Percentiles rank a stretch among this genome's conserved stretches.
Evolutionary conservation across 768 basidiomycete genomes (phyloP).

Genomic region (Lentinula boryana): DNA sequence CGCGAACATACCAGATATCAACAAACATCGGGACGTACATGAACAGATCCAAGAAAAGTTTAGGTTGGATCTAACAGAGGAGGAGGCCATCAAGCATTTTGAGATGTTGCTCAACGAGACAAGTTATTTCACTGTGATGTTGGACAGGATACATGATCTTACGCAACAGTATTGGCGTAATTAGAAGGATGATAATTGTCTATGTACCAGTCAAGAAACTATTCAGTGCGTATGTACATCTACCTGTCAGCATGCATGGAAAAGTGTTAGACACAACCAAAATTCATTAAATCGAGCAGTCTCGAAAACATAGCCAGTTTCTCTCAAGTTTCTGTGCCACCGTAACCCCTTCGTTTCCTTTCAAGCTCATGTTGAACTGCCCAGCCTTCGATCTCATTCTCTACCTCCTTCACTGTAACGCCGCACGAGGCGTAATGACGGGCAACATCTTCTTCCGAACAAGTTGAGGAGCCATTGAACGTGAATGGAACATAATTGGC

Average conservation of each 20-base stretch:
- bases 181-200: constrained; percentile 21
- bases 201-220: not conserved
- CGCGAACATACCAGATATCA: constrained; percentile 94
- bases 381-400: not conserved
- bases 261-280: too few relatives aligned
- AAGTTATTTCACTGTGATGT: constrained; percentile 85
- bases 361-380: not conserved
- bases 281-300: too few relatives aligned
- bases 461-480: not conserved
- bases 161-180: constrained; percentile 82
- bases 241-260: too few relatives aligned
- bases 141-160: constrained; percentile 90
- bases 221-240: too few relatives aligned
- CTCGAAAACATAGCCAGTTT: too few relatives aligned
- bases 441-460: not conserved
- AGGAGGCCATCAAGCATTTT: constrained; percentile 96
- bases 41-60: constrained; percentile 97
- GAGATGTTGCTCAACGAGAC: constrained; percentile 92
- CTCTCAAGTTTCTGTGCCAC: too few relatives aligned
- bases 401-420: not conserved
- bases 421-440: constrained; percentile 5
- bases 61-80: constrained; percentile 87
- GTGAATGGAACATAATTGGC: not conserved
- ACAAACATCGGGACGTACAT: constrained; percentile 79
- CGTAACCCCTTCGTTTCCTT: not conserved